Conservation (phyloP, 2,329 filamentous ascomycete species). For the Colletotrichum euphorbiae region DNA sequence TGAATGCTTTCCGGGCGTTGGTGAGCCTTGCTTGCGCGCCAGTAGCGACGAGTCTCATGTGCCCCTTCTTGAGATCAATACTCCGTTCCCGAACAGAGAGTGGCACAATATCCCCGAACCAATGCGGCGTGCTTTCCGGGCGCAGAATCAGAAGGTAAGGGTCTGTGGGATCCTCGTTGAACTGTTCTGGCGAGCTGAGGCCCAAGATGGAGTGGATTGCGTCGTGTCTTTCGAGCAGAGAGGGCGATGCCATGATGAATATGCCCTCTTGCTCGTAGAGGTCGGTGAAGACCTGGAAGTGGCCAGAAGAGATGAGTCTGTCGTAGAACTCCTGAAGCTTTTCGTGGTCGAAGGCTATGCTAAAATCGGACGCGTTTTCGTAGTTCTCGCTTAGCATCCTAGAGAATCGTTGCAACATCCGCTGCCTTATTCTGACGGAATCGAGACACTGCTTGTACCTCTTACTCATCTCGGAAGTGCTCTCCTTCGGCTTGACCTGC, state of each 20-base stretch:
- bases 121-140: slow-evolving; percentile 81
- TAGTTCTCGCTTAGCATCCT: slow-evolving; percentile 92
- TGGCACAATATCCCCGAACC: slow-evolving; percentile 82
- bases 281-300: slow-evolving; percentile 85
- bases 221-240: slow-evolving; percentile 77
- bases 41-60: slow-evolving; percentile 88
- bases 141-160: slow-evolving; percentile 88
- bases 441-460: slow-evolving; percentile 96
- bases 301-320: slow-evolving; percentile 81
- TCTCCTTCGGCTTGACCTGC: slow-evolving; percentile 85
- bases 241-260: slow-evolving; percentile 86
- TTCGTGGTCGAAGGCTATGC: slow-evolving; percentile 77
- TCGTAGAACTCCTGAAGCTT: slow-evolving; percentile 83
- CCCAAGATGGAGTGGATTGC: slow-evolving; percentile 89
- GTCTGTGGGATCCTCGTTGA: slow-evolving; percentile 78
- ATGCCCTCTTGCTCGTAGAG: slow-evolving; percentile 79
- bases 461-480: slow-evolving; percentile 90
- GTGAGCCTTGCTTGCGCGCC: slow-evolving; percentile 83
- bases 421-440: slow-evolving; percentile 93
- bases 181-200: slow-evolving; percentile 68
- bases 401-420: slow-evolving; percentile 96
- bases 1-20: slow-evolving; percentile 82
- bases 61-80: slow-evolving; percentile 86
- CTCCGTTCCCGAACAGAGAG: slow-evolving; percentile 80
- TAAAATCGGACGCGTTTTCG: slow-evolving; percentile 96